A percentile compares a stretch with the other conserved stretches of the same genome.
Conservation (phyloP, 1,139 yeast genomes). For the Nakaseomyces nivariensis region DNA sequence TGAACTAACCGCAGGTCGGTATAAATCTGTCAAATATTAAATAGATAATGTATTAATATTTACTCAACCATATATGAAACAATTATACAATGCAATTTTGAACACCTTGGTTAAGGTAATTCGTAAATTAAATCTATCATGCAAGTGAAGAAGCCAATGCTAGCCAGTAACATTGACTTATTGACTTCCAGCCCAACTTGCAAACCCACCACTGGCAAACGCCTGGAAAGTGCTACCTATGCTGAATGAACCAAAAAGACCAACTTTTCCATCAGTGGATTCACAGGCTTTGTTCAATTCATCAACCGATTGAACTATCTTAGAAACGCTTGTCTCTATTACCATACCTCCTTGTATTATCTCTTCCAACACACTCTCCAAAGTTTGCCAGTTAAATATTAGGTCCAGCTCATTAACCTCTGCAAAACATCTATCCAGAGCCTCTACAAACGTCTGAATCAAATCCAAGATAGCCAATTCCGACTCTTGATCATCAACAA, state of each 20-base stretch:
- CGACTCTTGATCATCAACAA: constrained; percentile 91
- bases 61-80: too few relatives aligned
- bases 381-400: constrained; percentile 95
- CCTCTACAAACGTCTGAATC: constrained; percentile 94
- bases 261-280: constrained; percentile 16
- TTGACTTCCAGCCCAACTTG: constrained; percentile 28
- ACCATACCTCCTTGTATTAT: constrained; percentile 98
- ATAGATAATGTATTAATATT: too few relatives aligned
- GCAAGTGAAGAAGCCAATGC: background rate
- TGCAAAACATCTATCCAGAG: constrained; percentile 82
- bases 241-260: constrained; percentile 13
- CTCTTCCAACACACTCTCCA: constrained; percentile 85
- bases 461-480: constrained; percentile 89
- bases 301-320: constrained; percentile 71
- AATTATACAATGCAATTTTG: background rate
- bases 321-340: constrained; percentile 78
- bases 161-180: constrained; percentile 6
- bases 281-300: constrained; percentile 27
- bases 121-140: background rate
- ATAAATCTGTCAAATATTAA: too few relatives aligned
- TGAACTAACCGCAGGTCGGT: background rate
- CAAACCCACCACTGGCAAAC: constrained; percentile 24
- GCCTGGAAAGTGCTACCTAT: constrained; percentile 26
- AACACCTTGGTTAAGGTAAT: background rate
- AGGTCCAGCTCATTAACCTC: constrained; percentile 93